phyloP scores from a whole-genome alignment of 768 basidiomycete genomes.

The Plicaturopsis crispa region DNA sequence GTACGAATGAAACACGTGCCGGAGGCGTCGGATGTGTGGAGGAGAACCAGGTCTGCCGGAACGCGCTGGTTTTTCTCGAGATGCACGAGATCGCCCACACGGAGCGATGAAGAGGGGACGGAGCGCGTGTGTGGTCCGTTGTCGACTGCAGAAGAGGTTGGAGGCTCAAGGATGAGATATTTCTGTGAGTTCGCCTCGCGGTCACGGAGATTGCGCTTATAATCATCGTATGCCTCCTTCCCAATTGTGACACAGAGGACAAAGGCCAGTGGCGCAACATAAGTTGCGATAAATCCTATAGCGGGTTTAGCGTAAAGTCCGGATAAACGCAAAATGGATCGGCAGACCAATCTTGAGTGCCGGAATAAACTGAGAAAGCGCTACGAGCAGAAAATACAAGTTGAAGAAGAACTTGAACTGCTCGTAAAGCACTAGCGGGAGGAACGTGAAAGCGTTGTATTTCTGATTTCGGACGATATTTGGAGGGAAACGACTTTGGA shows the following conservation, averaged over 20 bases:
- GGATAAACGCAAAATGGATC: background rate
- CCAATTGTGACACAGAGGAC: constrained; percentile 95
- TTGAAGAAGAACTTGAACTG: constrained; percentile 99
- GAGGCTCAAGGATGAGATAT: constrained; percentile 74
- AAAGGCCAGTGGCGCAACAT: constrained; percentile 93
- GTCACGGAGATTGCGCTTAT: constrained; percentile 88
- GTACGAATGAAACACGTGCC: constrained; percentile 98
- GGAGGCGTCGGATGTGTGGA: constrained; percentile 80
- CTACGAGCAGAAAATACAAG: constrained; percentile 94
- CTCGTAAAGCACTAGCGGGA: constrained; percentile 95
- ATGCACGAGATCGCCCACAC: constrained; percentile 84
- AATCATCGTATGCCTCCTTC: constrained; percentile 98
- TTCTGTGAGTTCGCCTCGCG: constrained; percentile 91
- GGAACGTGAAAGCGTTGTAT: constrained; percentile 94
- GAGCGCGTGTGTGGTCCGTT: constrained; percentile 38
- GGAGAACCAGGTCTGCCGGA: constrained; percentile 86
- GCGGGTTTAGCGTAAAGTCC: constrained; percentile 3
- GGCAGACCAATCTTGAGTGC: constrained; percentile 89
- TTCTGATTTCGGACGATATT: constrained; percentile 98
- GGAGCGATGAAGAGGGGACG: constrained; percentile 81
- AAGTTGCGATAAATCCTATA: constrained; percentile 89
- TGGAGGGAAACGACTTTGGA: constrained; percentile 66
- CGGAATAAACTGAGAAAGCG: constrained; percentile 92
- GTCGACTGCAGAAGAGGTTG: constrained; percentile 18
- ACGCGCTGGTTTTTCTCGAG: constrained; percentile 97